Base-by-base conservation (phyloP, 2,329 filamentous ascomycete species). In the Aspergillus sp. region DNA sequence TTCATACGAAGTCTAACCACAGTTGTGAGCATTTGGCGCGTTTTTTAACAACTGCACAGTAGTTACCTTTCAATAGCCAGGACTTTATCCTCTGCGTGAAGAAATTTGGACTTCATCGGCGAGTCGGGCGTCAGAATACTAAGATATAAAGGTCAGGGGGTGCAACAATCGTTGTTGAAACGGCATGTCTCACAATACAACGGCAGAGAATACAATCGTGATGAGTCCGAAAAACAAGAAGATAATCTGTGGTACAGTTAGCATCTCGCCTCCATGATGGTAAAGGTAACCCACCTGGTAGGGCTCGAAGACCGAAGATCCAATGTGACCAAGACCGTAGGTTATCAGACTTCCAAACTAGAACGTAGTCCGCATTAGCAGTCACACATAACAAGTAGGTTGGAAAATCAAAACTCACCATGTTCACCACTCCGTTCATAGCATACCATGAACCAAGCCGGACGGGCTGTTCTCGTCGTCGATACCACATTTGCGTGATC, bases 111-210 rank as follows among this genome's bases (percentile, higher is more conserved):
- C 21, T 84, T 80, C 67, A 87, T 82, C 0, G 87, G 87, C 0
- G 85, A 87, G 65, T 90, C 87, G 0, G 88, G 88, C 80, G 90
- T 86, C 54, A 83, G 82, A 17, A 82, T 15, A 7, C 68, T 70
- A 38, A 36, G 5, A 11, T 3, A 30, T 4, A 6, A 25, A 54
- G 25, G 42, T 67, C 23, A 62, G 59, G 11, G 7, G 8, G 23
- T 25, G 1, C 19, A 19, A 17, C 3, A 6, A 4, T 21, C 2
- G 17, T 3, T 19, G 6, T 10, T 15, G 10, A 3, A 25, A 25
- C 3, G n/a, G 17, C 3, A 48, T 13, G 10, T 36, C 72, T 65
- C 57, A 72, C 70, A 85, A 79, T 5, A 89, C 81, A 11, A 82
- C 67, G 0, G 78, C 65, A 1, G 83, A 79, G 61, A 83, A 84